Conservation (phyloP, 495 filamentous ascomycete species). For the Glonium stellatum region DNA sequence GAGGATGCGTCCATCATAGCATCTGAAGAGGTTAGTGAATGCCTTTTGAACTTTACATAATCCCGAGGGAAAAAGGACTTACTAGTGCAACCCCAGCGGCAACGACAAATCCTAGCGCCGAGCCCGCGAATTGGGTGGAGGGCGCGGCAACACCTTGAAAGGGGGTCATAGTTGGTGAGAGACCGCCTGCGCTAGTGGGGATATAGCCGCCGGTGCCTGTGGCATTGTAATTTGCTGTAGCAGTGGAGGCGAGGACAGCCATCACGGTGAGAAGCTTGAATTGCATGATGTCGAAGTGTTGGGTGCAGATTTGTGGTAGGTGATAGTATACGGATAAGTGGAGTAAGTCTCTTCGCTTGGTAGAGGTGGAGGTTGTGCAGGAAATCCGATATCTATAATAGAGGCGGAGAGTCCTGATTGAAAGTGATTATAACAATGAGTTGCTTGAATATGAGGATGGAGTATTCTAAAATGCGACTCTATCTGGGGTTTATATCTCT, state of each 20-base stretch:
- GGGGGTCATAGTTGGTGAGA: background rate
- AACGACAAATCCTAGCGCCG: constrained; percentile 1
- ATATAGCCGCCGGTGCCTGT: background rate
- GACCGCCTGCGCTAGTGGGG: background rate
- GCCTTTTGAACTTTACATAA: background rate
- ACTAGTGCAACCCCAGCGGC: constrained; percentile 1
- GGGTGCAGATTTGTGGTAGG: background rate
- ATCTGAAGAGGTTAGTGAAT: too few species aligned
- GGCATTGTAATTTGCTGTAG: background rate
- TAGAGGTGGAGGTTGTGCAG: background rate
- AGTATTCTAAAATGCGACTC: background rate
- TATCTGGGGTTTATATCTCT: background rate
- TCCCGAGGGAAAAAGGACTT: background rate
- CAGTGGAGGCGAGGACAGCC: background rate
- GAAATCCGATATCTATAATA: background rate
- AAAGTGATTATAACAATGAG: background rate
- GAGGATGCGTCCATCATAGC: too few species aligned
- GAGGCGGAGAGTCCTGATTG: background rate
- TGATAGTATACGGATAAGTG: background rate
- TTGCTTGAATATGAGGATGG: too few species aligned
- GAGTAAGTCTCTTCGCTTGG: background rate
- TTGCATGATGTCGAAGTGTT: background rate
- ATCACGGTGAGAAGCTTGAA: background rate
- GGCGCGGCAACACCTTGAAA: background rate
- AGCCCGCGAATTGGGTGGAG: background rate